Percentiles rank a stretch among this genome's conserved stretches.
Evolutionary conservation across 306 rosid genomes (phyloP).

Genomic region (Gynostemma pentaphyllum): DNA sequence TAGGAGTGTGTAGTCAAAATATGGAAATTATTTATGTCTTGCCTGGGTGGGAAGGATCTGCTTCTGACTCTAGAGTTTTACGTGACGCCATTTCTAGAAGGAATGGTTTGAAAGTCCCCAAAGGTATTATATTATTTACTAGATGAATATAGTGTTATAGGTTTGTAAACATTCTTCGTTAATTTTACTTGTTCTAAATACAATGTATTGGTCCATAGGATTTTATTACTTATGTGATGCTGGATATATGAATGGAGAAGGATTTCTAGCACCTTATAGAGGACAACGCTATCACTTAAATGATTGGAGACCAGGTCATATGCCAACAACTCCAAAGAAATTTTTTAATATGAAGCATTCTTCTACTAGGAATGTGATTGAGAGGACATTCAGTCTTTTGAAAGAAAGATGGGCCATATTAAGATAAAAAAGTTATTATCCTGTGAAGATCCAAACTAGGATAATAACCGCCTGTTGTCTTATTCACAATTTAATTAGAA

Average conservation of each 20-base stretch:
- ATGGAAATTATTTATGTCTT: no score
- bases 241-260: not conserved
- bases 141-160: no score
- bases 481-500: not conserved
- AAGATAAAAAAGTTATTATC: not conserved
- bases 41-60: no score
- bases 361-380: not conserved
- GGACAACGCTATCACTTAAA: not conserved
- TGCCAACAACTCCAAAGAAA: not conserved
- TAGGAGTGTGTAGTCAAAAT: not conserved
- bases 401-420: not conserved
- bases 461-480: not conserved
- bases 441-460: not conserved
- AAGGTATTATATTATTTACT: not conserved
- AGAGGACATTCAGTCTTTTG: not conserved
- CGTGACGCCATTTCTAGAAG: not conserved
- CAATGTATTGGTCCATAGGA: no score
- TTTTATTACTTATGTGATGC: no score
- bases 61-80: not conserved
- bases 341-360: not conserved
- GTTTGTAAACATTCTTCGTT: no score
- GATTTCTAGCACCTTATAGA: not conserved
- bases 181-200: no score
- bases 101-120: slow-evolving; percentile 1
- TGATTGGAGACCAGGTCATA: not conserved